These are phyloP conservation scores for Pharus latifolius DNA, from an alignment of 176 grass and related monocot species.

Conservation along the genomic window DNA sequence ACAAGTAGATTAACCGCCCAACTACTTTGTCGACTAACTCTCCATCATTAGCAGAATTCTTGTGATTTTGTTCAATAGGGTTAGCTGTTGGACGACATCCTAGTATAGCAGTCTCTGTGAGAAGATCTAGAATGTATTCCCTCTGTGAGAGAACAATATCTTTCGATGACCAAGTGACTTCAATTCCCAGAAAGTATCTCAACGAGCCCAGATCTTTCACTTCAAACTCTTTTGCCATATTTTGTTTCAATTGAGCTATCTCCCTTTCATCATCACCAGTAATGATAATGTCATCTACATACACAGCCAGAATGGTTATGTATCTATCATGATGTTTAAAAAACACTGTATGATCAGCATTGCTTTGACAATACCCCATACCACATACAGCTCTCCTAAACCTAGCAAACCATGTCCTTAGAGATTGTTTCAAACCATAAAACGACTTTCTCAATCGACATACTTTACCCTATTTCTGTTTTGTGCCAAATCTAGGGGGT, in stretches of 20 bases:
- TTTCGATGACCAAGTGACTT: background rate
- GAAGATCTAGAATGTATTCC: background rate
- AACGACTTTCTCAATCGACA: background rate
- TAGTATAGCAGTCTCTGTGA: background rate
- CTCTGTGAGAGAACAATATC: background rate
- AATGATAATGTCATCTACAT: constrained; percentile 10
- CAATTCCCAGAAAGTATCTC: background rate
- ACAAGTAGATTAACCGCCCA: background rate
- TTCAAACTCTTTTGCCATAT: background rate
- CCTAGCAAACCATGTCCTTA: background rate
- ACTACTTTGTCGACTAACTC: background rate
- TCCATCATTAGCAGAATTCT: background rate
- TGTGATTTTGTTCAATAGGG: background rate
- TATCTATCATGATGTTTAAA: background rate
- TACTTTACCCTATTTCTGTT: background rate
- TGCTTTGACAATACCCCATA: background rate
- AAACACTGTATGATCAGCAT: background rate
- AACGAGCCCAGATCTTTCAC: background rate
- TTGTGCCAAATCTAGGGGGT: background rate
- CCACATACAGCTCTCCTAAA: background rate
- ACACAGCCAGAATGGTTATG: background rate
- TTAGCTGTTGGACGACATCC: background rate
- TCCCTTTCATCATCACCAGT: background rate
- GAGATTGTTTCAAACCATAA: constrained; percentile 7
- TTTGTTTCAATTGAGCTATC: background rate